A percentile compares a stretch with the other conserved stretches of the same genome.
phyloP scores from a whole-genome alignment of 805 yeast species.

The Suhomyces sp. region DNA sequence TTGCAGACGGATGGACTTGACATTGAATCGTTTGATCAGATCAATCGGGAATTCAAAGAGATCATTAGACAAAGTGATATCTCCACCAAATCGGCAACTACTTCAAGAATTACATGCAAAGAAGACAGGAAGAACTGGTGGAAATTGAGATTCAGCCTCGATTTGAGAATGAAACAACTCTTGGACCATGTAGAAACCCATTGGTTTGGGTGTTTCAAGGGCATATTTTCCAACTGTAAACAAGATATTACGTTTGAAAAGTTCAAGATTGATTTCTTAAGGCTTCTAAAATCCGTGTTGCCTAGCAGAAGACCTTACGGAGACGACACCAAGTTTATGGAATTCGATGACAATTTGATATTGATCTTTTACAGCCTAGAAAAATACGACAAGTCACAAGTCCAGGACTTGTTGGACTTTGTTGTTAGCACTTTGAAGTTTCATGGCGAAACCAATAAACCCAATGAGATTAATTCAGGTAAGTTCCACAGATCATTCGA shows the following conservation, averaged over 20 bases:
- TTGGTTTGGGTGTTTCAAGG: conserved; percentile 79
- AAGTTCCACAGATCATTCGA: conserved; percentile 52
- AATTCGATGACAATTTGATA: conserved; percentile 18
- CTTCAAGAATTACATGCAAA: conserved; percentile 49
- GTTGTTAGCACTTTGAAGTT: conserved; percentile 57
- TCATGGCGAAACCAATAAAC: conserved; percentile 63
- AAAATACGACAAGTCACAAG: conserved; percentile 21
- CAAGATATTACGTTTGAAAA: conserved; percentile 14
- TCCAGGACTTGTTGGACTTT: conserved; percentile 65
- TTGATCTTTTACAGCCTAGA: conserved; percentile 18
- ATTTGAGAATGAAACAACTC: conserved; percentile 50
- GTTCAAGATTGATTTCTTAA: conserved; percentile 18
- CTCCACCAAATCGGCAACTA: conserved; percentile 54
- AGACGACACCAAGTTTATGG: conserved; percentile 5
- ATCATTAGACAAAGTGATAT: conserved; percentile 62
- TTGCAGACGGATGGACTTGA: conserved; percentile 36
- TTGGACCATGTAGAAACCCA: conserved; percentile 54
- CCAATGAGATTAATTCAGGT: conserved; percentile 63
- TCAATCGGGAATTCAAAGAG: conserved; percentile 25
- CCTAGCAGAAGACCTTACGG: conserved; percentile 9
- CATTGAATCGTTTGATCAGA: conserved; percentile 38
- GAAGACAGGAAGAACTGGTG: conserved; percentile 77
- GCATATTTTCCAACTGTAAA: conserved; percentile 48
- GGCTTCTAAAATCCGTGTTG: conserved; percentile 12
- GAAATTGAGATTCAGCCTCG: conserved; percentile 62